Evolutionary conservation across 2,329 filamentous ascomycete species (phyloP).

Genomic region (Clarireedia sp.): DNA sequence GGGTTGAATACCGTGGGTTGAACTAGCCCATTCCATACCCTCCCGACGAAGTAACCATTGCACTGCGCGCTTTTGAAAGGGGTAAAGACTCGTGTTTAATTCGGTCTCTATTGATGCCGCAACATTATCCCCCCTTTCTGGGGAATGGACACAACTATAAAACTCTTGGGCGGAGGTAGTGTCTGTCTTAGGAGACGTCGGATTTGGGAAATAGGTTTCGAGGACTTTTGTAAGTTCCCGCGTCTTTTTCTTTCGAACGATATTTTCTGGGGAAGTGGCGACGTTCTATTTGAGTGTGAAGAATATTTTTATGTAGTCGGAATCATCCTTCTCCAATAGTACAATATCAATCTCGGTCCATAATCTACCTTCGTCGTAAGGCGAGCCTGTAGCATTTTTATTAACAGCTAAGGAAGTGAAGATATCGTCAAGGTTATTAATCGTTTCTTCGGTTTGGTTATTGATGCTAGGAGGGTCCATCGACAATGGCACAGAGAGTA

Average conservation of each 20-base stretch:
- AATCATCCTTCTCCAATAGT: constrained; percentile 15
- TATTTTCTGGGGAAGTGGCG: constrained; percentile 19
- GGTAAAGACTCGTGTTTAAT: constrained; percentile 50
- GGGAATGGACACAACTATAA: constrained; percentile 61
- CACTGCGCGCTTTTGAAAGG: constrained; percentile 64
- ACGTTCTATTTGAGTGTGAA: constrained; percentile 28
- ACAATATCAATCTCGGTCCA: constrained; percentile 24
- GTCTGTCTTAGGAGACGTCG: constrained; percentile 11
- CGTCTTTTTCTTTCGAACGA: constrained; percentile 14
- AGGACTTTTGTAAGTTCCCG: constrained; percentile 23
- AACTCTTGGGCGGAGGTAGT: constrained; percentile 49
- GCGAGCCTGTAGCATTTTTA: constrained; percentile 18
- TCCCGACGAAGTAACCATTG: constrained; percentile 64
- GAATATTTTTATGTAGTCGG: constrained; percentile 19
- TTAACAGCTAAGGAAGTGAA: constrained; percentile 19
- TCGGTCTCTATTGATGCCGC: constrained; percentile 35
- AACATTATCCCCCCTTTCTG: constrained; percentile 37
- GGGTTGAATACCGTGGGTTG: constrained; percentile 5
- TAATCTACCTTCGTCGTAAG: constrained; percentile 20
- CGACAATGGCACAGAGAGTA: constrained; percentile 17
- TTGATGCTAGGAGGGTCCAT: neutral
- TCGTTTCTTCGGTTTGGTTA: neutral
- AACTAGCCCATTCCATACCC: constrained; percentile 42
- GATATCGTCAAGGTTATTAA: constrained; percentile 17
- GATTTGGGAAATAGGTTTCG: constrained; percentile 24